These are phyloP conservation scores for Citrus sinensis DNA, from an alignment of 345 rosid genomes.

Conservation along the genomic window DNA sequence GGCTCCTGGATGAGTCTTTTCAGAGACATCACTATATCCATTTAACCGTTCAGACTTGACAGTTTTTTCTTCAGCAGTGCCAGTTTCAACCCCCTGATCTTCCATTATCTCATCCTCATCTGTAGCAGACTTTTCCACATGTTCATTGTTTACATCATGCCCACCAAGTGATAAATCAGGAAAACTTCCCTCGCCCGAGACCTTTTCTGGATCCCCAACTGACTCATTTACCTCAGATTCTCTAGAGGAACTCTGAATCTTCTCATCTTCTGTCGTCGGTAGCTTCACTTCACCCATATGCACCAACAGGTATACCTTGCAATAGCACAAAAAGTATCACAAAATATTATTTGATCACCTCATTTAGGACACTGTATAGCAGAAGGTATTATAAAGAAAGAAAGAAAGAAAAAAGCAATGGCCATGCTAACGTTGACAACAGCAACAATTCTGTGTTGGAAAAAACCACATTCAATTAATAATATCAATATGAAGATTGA, in stretches of 20 bases:
- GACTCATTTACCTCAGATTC: slow-evolving; percentile 24
- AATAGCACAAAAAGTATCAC: slow-evolving; percentile 8
- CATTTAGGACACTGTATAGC: background rate
- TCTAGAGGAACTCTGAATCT: slow-evolving; percentile 17
- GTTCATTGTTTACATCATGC: slow-evolving; percentile 24
- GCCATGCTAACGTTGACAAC: background rate
- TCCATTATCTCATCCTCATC: slow-evolving; percentile 34
- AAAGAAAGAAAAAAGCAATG: background rate
- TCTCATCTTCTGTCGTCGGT: slow-evolving; percentile 20
- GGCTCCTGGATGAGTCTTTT: slow-evolving; percentile 42
- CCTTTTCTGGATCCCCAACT: slow-evolving; percentile 20
- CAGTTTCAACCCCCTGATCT: slow-evolving; percentile 27
- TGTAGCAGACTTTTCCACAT: slow-evolving; percentile 15
- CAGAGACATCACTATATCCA: slow-evolving; percentile 14
- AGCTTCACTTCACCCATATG: slow-evolving; percentile 47
- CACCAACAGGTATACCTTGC: slow-evolving; percentile 62
- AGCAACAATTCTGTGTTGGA: background rate
- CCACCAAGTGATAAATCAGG: slow-evolving; percentile 32
- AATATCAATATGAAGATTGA: background rate
- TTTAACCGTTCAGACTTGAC: slow-evolving; percentile 16
- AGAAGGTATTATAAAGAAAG: background rate
- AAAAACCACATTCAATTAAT: background rate
- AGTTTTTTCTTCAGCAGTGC: slow-evolving; percentile 12
- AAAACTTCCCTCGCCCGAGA: slow-evolving; percentile 25
- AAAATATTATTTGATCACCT: slow-evolving; percentile 11